Percentiles rank a stretch among this genome's conserved stretches.
phyloP scores from a whole-genome alignment of 129 eudicot genomes.

The Glebionis coronaria region DNA sequence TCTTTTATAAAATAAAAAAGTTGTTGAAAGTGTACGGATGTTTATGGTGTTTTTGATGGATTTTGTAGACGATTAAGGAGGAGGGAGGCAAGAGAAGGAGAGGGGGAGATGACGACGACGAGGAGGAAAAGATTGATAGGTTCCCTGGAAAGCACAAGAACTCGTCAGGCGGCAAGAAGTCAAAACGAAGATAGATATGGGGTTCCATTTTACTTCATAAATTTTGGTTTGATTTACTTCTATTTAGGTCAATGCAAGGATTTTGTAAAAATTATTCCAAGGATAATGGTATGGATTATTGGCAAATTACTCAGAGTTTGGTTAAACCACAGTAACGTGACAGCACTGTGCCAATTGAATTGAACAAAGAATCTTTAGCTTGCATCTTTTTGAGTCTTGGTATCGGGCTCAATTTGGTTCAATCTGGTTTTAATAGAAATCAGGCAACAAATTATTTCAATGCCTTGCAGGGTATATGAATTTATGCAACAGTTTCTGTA shows the following conservation, averaged over 20 bases:
- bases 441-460: no score
- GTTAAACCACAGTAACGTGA: no score
- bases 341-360: no score
- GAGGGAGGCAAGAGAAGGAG: conserved; percentile 48
- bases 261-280: no score
- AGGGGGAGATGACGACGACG: conserved; percentile 50
- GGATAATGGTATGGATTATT: no score
- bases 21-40: conserved; percentile 1
- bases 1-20: not conserved
- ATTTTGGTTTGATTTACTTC: no score
- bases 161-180: conserved; percentile 35
- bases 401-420: not conserved
- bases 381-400: no score
- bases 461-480: not conserved
- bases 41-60: not conserved
- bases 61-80: conserved; percentile 67
- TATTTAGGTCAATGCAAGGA: no score
- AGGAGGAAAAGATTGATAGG: conserved; percentile 48
- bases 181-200: conserved; percentile 36
- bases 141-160: conserved; percentile 45
- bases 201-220: not conserved
- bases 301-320: no score
- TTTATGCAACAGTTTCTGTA: not conserved
- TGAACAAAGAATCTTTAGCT: no score
- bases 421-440: not conserved